Conservation (phyloP, 2,329 filamentous ascomycete species). For the Scedosporium minutisporum region DNA sequence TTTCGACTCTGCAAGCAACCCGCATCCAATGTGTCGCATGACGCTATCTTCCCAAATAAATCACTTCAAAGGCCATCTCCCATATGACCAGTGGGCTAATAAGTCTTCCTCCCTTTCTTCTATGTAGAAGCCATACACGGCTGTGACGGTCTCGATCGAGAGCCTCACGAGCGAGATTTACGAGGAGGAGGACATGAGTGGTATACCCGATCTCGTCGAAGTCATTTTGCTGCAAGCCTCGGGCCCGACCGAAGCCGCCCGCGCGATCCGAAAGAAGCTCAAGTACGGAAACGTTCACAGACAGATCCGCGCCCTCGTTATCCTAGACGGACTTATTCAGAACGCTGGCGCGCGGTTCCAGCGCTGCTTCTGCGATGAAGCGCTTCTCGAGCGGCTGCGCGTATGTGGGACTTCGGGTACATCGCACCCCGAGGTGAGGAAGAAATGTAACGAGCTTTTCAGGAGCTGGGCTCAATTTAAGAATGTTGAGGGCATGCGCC, state of each 20-base stretch:
- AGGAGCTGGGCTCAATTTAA: slow-evolving; percentile 84
- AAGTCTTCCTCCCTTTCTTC: background rate
- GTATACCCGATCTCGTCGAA: slow-evolving; percentile 89
- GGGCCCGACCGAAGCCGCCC: slow-evolving; percentile 79
- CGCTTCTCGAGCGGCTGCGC: slow-evolving; percentile 80
- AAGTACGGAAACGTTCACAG: slow-evolving; percentile 96
- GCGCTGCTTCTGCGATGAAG: slow-evolving; percentile 79
- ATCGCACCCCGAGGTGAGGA: slow-evolving; percentile 75
- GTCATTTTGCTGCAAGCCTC: slow-evolving; percentile 82
- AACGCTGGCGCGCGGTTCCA: slow-evolving; percentile 87
- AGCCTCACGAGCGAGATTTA: slow-evolving; percentile 81
- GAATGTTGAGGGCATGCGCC: slow-evolving; percentile 66
- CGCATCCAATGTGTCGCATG: background rate
- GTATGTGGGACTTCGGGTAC: slow-evolving; percentile 78
- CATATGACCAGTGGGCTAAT: background rate
- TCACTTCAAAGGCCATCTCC: background rate
- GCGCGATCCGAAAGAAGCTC: slow-evolving; percentile 93
- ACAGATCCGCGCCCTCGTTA: slow-evolving; percentile 76
- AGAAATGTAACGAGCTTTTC: slow-evolving; percentile 82
- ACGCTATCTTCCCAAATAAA: background rate
- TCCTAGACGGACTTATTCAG: slow-evolving; percentile 88
- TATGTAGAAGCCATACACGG: slow-evolving; percentile 72
- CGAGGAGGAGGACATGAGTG: slow-evolving; percentile 83
- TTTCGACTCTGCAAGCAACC: background rate
- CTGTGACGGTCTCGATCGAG: slow-evolving; percentile 87